Evolutionary conservation across 2,329 filamentous ascomycete species (phyloP), one percentile per base, ranked within the genome.

Genomic region (Tolypocladium tropicale): DNA sequence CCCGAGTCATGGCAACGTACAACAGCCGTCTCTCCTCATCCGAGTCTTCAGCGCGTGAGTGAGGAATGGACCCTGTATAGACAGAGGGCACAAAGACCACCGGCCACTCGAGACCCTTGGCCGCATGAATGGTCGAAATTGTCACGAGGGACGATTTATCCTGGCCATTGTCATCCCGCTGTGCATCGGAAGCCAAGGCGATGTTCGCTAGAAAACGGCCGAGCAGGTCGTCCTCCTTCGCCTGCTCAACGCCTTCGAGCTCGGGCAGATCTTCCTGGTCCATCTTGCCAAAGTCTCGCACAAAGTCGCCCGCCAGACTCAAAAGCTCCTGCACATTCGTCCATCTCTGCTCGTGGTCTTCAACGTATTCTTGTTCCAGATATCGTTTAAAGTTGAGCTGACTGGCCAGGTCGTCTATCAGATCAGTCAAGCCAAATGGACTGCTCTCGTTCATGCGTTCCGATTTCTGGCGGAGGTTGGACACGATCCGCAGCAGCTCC

Each of bases 1-100:
- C 93, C 67, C 93, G 80, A 3, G 93, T 99, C 92, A 99, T 97
- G 32, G 92, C 93, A 16, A 99, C 94, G 65, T 97, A 99, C 0
- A 99, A 77, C 50, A 99, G 73, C 32, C 93, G 80, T 57, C 94
- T 80, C 69, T 99, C 93, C 70, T 99, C 93, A 56, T 93, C 87
- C 3, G 80, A 78, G 66, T 97, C 90, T 50, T 96, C 92, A 1
- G 91, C 82, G 62, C 92, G 81, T 2, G 86, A 87, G 68, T 97
- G 93, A 5, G 93, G 93, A 57, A 97, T 95, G 2, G 88, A 93
- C 1, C 93, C 94, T 51, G 91, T 84, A 67, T 95, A 96, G 30
- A 90, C 87, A 1, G 89, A 89, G 6, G 94, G 92, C 18, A 97
- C 85, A 68, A 97, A 97, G 1, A 97, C 90, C 1, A 96, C 80